These are phyloP conservation scores for Pestalotiopsis sp. DNA, from an alignment of 2,329 filamentous ascomycete genomes.

Conservation along the genomic window DNA sequence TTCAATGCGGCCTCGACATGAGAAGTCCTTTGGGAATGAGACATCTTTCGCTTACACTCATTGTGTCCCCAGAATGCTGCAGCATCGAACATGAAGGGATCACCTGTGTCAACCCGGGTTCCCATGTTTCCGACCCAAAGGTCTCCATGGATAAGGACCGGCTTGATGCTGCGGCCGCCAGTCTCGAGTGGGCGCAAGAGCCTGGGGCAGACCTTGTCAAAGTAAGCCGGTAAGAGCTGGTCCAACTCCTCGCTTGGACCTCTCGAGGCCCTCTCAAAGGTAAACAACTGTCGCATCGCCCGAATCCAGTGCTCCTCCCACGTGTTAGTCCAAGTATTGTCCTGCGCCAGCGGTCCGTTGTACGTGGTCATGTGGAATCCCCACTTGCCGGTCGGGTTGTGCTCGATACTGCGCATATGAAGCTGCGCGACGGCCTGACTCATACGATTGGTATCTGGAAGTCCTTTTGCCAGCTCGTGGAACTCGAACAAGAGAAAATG, in stretches of 20 bases:
- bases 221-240: slow-evolving; percentile 15
- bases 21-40: not conserved
- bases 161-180: slow-evolving; percentile 36
- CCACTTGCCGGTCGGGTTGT: slow-evolving; percentile 8
- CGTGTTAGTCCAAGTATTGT: slow-evolving; percentile 9
- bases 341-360: not conserved
- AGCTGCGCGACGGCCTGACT: not conserved
- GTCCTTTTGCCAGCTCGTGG: not conserved
- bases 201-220: slow-evolving; percentile 39
- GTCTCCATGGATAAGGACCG: slow-evolving; percentile 37
- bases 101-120: slow-evolving; percentile 19
- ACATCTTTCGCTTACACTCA: slow-evolving; percentile 18
- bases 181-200: slow-evolving; percentile 39
- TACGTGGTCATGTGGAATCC: slow-evolving; percentile 11
- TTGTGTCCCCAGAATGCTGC: slow-evolving; percentile 29
- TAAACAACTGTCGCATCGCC: not conserved
- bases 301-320: slow-evolving; percentile 11
- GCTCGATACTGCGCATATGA: slow-evolving; percentile 25
- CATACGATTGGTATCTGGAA: not conserved
- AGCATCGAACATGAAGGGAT: slow-evolving; percentile 27
- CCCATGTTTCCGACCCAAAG: slow-evolving; percentile 29
- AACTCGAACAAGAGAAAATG: not conserved
- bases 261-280: not conserved
- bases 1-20: not conserved
- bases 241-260: slow-evolving; percentile 31